Evolutionary conservation across 495 filamentous ascomycete genomes (phyloP).

Genomic region (Podospora pseudocomata): DNA sequence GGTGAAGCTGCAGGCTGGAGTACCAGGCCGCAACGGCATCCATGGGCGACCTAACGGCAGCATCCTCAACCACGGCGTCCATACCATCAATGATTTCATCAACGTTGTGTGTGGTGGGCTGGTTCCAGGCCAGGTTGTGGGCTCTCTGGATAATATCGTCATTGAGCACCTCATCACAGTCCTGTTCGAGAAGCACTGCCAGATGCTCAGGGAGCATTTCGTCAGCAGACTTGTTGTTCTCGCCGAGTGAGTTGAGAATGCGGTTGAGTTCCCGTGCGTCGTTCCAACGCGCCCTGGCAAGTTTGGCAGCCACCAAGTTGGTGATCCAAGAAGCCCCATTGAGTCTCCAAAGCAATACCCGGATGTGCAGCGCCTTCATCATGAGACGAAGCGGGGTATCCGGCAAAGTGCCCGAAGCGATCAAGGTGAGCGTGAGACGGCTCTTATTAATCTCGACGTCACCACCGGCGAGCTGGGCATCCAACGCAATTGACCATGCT

Average conservation of each 20-base stretch:
- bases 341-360: constrained; percentile 79
- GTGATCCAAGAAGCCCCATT: constrained; percentile 27
- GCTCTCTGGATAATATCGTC: constrained; percentile 76
- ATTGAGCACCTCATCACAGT: constrained; percentile 76
- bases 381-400: constrained; percentile 80
- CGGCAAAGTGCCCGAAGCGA: constrained; percentile 84
- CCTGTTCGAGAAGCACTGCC: constrained; percentile 64
- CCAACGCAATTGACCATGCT: constrained; percentile 90
- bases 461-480: constrained; percentile 91
- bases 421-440: constrained; percentile 77
- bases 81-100: constrained; percentile 64
- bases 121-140: constrained; percentile 88
- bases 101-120: constrained; percentile 62
- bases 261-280: constrained; percentile 65
- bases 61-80: constrained; percentile 81
- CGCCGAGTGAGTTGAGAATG: constrained; percentile 49
- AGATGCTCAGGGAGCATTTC: constrained; percentile 76
- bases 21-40: constrained; percentile 91
- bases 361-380: constrained; percentile 88
- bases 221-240: constrained; percentile 42
- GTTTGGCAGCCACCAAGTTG: constrained; percentile 54
- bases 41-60: constrained; percentile 78
- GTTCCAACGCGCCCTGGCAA: constrained; percentile 77
- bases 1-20: constrained; percentile 72
- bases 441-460: constrained; percentile 87